These are phyloP conservation scores for Colletotrichum liriopes DNA, from an alignment of 2,329 filamentous ascomycete genomes.

Conservation along the genomic window DNA sequence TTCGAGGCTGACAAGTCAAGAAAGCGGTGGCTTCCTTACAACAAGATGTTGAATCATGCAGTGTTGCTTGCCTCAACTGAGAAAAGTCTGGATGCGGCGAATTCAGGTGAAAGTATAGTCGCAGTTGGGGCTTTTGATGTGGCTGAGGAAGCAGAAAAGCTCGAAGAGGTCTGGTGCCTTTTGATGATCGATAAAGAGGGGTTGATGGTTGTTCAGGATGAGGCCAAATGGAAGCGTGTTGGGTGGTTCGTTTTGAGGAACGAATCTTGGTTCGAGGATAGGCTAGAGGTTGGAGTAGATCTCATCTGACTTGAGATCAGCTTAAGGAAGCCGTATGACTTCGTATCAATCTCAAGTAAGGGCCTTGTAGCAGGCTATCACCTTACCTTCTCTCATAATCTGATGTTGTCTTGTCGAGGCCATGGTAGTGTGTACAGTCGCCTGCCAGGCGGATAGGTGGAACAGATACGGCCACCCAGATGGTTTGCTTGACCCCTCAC, in stretches of 20 bases:
- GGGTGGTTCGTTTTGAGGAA: constrained; percentile 22
- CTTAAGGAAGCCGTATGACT: too few species aligned
- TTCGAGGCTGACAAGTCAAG: constrained; percentile 2
- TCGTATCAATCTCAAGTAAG: not conserved
- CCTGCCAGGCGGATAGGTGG: too few species aligned
- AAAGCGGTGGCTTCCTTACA: constrained; percentile 2
- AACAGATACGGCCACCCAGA: too few species aligned
- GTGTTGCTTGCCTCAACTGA: not conserved
- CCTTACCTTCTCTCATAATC: not conserved
- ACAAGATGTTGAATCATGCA: not conserved
- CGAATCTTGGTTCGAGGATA: constrained; percentile 14
- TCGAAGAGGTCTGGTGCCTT: constrained; percentile 14
- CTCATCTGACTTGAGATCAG: not conserved
- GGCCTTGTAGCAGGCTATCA: not conserved
- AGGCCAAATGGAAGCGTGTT: constrained; percentile 9
- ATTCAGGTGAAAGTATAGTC: not conserved
- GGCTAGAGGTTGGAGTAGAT: not conserved
- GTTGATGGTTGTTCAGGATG: constrained; percentile 8
- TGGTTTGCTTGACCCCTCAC: too few species aligned
- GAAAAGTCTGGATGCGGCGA: not conserved
- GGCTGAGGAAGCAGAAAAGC: constrained; percentile 6
- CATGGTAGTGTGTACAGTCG: too few species aligned
- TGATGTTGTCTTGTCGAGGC: too few species aligned
- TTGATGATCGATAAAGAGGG: constrained; percentile 16
- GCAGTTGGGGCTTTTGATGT: constrained; percentile 22